These are phyloP conservation scores for Boletus holoroseus DNA, from an alignment of 1,284 basidiomycete species.

Conservation along the genomic window DNA sequence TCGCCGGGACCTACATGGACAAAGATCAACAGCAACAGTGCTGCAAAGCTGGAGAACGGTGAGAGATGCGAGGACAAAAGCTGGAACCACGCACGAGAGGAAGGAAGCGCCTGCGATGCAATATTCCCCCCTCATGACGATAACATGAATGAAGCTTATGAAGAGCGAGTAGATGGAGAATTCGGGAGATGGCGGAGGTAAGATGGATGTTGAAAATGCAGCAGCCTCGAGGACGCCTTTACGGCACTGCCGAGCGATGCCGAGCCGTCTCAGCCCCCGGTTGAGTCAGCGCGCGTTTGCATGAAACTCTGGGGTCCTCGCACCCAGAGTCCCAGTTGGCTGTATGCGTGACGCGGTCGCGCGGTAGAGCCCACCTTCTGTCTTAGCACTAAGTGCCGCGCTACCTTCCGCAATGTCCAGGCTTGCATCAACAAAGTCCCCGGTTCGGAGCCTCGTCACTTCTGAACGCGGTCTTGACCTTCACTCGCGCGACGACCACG, in stretches of 20 bases:
- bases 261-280: constrained; percentile 20
- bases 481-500: constrained; percentile 14
- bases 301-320: not conserved
- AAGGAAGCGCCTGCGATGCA: constrained; percentile 64
- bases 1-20: constrained; percentile 53
- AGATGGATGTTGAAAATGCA: constrained; percentile 23
- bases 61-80: constrained; percentile 14
- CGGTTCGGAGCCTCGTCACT: constrained; percentile 18
- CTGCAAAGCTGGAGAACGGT: constrained; percentile 47
- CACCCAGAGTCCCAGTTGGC: not conserved
- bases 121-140: constrained; percentile 61
- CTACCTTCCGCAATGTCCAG: constrained; percentile 25
- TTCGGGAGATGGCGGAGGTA: constrained; percentile 16
- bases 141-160: constrained; percentile 29
- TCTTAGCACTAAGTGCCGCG: constrained; percentile 7
- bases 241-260: constrained; percentile 23
- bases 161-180: constrained; percentile 16
- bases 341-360: too few relatives aligned
- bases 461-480: constrained; percentile 20
- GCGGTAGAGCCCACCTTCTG: not conserved
- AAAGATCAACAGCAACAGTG: constrained; percentile 70
- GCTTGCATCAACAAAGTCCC: constrained; percentile 25
- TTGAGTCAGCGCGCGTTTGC: not conserved
- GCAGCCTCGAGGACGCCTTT: constrained; percentile 25
- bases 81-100: constrained; percentile 50